Conservation (phyloP, 164 flowering plant species). For the Stephania japonica region DNA sequence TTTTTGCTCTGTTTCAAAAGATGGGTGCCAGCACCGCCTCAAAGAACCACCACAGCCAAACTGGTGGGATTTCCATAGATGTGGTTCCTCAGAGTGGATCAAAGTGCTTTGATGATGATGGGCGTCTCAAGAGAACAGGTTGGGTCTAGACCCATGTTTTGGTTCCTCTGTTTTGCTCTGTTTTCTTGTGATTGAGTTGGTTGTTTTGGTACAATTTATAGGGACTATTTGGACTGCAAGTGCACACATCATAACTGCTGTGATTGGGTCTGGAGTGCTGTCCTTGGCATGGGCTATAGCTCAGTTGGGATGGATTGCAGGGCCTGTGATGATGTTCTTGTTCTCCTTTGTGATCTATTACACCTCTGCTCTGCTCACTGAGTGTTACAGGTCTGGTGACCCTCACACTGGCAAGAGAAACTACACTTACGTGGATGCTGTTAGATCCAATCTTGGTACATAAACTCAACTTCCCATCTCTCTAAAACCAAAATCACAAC, state of each 20-base stretch:
- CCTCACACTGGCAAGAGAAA: conserved; percentile 47
- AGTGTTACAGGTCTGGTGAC: conserved; percentile 51
- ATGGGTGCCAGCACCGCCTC: conserved; percentile 12
- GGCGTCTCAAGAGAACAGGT: conserved; percentile 45
- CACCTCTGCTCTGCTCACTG: conserved; percentile 43
- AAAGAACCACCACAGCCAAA: conserved; percentile 7
- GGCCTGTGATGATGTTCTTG: conserved; percentile 45
- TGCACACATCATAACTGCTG: conserved; percentile 62
- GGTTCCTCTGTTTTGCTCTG: background rate
- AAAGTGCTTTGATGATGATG: conserved; percentile 42
- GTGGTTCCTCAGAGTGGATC: conserved; percentile 16
- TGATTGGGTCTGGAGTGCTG: conserved; percentile 62
- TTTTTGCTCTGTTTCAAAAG: conserved; percentile 6
- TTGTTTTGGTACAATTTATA: background rate
- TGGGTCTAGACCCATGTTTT: background rate
- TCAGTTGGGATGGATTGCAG: conserved; percentile 68
- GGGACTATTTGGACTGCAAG: conserved; percentile 58
- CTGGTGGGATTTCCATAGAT: background rate
- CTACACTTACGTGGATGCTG: conserved; percentile 57
- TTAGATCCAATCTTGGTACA: conserved; percentile 50
- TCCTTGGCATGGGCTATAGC: conserved; percentile 60
- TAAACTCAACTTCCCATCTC: background rate
- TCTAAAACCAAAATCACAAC: background rate
- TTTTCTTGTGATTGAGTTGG: background rate
- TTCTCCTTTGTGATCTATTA: conserved; percentile 47